phyloP scores from a whole-genome alignment of 2,329 filamentous ascomycete genomes.

The Beauveria asiatica region DNA sequence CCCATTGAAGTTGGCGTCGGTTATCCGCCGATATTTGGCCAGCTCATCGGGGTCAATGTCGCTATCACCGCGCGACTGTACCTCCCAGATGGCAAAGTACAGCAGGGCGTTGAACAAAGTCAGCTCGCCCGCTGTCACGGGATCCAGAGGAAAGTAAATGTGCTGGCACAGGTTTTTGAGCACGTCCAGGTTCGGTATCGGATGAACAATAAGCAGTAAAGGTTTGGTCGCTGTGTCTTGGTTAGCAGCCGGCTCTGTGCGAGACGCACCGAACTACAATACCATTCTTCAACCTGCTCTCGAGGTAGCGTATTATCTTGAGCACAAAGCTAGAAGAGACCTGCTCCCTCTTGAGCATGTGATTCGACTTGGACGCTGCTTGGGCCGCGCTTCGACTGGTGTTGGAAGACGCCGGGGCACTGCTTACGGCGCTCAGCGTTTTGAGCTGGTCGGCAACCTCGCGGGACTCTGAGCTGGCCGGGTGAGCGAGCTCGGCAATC shows the following conservation, averaged over 20 bases:
- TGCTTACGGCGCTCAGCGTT: background rate
- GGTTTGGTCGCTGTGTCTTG: background rate
- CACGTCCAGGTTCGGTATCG: slow-evolving; percentile 11
- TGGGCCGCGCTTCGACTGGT: background rate
- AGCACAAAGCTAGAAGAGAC: slow-evolving; percentile 7
- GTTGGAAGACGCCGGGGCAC: background rate
- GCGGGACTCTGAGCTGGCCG: background rate
- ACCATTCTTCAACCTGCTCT: background rate
- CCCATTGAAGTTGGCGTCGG: slow-evolving; percentile 12
- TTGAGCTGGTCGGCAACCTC: slow-evolving; percentile 11
- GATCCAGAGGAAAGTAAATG: slow-evolving; percentile 16
- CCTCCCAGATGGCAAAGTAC: slow-evolving; percentile 14
- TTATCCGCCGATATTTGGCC: slow-evolving; percentile 6
- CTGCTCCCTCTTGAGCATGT: background rate
- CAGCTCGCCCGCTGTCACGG: slow-evolving; percentile 13
- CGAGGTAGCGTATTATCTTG: slow-evolving; percentile 5
- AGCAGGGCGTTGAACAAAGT: slow-evolving; percentile 14
- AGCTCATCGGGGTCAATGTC: slow-evolving; percentile 12
- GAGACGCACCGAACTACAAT: background rate
- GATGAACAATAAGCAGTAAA: slow-evolving; percentile 14
- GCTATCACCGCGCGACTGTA: slow-evolving; percentile 9
- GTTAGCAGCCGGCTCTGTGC: background rate
- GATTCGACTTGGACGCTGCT: background rate
- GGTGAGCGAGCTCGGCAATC: slow-evolving; percentile 9
- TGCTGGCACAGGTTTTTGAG: slow-evolving; percentile 14